phyloP scores from a whole-genome alignment of 169 alveolate species.

The Perkinsus olseni region DNA sequence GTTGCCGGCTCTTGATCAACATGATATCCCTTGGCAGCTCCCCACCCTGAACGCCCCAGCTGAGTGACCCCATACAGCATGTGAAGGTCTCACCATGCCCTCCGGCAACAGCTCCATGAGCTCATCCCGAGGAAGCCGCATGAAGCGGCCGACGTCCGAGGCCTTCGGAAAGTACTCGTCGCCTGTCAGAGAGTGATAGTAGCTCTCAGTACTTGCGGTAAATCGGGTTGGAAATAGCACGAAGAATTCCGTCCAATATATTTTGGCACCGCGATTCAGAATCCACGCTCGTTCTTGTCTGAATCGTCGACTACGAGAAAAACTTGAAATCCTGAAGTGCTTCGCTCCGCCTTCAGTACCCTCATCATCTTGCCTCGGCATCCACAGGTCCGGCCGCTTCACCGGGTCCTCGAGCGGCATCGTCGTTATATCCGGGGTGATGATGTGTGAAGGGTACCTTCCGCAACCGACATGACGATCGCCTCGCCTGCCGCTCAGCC shows the following conservation, averaged over 20 bases:
- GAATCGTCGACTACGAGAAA: too few species aligned
- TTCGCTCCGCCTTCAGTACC: not conserved
- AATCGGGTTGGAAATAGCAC: not conserved
- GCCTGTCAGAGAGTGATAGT: not conserved
- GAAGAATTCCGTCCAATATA: too few species aligned
- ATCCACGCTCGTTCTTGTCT: too few species aligned
- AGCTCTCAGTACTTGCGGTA: not conserved
- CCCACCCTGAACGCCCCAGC: not conserved
- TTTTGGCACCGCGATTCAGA: too few species aligned
- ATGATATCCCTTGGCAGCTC: conserved; percentile 13
- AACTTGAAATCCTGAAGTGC: too few species aligned
- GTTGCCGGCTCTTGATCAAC: not conserved
- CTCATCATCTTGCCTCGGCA: not conserved
- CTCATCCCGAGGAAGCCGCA: conserved; percentile 13
- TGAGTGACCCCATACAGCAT: too few species aligned
- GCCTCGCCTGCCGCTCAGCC: not conserved
- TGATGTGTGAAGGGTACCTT: not conserved
- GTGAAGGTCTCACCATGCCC: conserved; percentile 11
- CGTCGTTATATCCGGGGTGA: not conserved
- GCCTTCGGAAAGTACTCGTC: not conserved
- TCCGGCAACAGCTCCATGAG: conserved; percentile 30
- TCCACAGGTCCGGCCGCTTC: not conserved
- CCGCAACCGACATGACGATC: not conserved
- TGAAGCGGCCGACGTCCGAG: conserved; percentile 19
- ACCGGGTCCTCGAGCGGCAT: not conserved